Conservation (phyloP, 2,329 filamentous ascomycete species). For the Torrubiella hemipterigena region DNA sequence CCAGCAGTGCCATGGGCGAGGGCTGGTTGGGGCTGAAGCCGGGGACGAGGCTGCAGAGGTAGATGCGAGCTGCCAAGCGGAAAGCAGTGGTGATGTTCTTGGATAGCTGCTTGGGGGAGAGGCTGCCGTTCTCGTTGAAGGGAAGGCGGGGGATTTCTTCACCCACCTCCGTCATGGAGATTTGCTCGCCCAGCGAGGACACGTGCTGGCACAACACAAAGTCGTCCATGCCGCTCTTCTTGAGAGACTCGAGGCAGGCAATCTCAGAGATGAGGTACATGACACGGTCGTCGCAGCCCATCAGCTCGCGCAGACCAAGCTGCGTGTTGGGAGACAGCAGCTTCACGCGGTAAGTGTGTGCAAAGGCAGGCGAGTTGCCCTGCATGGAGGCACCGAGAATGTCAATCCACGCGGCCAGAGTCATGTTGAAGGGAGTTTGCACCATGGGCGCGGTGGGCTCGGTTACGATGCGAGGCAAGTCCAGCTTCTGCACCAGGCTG, state of each 20-base stretch:
- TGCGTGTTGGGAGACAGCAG: constrained; percentile 58
- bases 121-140: constrained; percentile 58
- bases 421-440: constrained; percentile 88
- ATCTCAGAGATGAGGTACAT: constrained; percentile 99
- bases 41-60: constrained; percentile 90
- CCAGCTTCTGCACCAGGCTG: constrained; percentile 73
- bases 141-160: constrained; percentile 46
- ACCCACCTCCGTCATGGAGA: constrained; percentile 64
- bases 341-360: constrained; percentile 92
- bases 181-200: constrained; percentile 73
- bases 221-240: constrained; percentile 71
- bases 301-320: constrained; percentile 75
- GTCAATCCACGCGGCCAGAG: constrained; percentile 87
- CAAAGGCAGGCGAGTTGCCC: constrained; percentile 74
- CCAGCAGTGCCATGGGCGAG: constrained; percentile 65
- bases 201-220: constrained; percentile 83
- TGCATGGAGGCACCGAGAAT: constrained; percentile 91
- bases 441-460: constrained; percentile 36
- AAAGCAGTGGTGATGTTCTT: constrained; percentile 85
- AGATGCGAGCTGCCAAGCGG: constrained; percentile 85
- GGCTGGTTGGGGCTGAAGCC: constrained; percentile 67
- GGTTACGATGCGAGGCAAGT: constrained; percentile 58
- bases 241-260: constrained; percentile 84
- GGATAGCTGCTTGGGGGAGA: constrained; percentile 72
- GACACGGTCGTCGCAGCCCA: constrained; percentile 94